These are phyloP conservation scores for Nakaseomyces uthaithaninus DNA, from an alignment of 1,139 yeast species.

Conservation along the genomic window DNA sequence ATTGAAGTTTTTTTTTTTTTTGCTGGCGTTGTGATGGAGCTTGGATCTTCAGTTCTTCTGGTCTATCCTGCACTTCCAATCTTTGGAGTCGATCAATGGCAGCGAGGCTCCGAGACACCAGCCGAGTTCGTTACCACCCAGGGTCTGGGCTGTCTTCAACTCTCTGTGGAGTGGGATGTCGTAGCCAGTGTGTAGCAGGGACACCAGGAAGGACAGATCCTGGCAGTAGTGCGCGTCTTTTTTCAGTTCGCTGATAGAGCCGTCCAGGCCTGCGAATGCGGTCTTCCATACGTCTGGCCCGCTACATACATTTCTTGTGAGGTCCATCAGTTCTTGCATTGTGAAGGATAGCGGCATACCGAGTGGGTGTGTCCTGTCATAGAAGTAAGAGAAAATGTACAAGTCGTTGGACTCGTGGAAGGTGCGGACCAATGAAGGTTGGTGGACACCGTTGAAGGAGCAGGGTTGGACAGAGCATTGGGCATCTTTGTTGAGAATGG, in stretches of 20 bases:
- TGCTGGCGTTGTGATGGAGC: too few species aligned
- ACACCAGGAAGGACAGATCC: conserved; percentile 82
- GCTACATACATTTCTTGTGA: conserved; percentile 76
- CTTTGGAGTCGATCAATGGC: conserved; percentile 65
- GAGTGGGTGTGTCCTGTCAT: conserved; percentile 85
- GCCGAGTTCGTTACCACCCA: conserved; percentile 82
- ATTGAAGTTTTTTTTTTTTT: too few species aligned
- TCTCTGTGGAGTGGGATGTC: conserved; percentile 88
- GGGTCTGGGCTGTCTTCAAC: conserved; percentile 82
- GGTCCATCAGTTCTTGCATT: conserved; percentile 69
- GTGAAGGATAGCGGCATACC: conserved; percentile 93
- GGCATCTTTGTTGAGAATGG: conserved; percentile 71
- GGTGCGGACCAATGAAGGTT: conserved; percentile 76
- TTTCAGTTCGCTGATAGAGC: conserved; percentile 55
- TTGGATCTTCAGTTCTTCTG: too few species aligned
- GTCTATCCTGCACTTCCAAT: conserved; percentile 61
- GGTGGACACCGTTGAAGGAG: conserved; percentile 94
- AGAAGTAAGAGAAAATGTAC: conserved; percentile 86
- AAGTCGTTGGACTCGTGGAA: conserved; percentile 66
- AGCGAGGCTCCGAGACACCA: conserved; percentile 98
- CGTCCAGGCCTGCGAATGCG: conserved; percentile 49
- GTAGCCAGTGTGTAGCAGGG: conserved; percentile 88
- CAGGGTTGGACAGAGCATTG: conserved; percentile 73
- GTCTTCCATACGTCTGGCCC: conserved; percentile 71
- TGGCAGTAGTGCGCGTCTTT: conserved; percentile 90